Evolutionary conservation across 2,329 filamentous ascomycete species (phyloP), one percentile per base, ranked within the genome.

Genomic region (Huntiella moniliformis): DNA sequence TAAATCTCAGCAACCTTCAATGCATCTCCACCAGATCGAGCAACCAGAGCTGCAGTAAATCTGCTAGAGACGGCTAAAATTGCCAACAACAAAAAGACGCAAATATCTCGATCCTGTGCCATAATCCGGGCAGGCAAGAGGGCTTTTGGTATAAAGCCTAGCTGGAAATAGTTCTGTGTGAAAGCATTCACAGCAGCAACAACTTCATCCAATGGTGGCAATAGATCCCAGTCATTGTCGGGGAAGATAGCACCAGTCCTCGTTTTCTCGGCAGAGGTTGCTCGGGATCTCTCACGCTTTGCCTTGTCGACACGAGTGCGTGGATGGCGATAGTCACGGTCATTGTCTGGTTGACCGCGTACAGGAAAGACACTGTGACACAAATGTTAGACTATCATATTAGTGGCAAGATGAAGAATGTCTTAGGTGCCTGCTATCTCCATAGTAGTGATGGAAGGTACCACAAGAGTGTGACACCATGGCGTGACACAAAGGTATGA

Each of bases 21-120:
- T 5, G 67, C 67, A 39, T 45, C 43, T n/a, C 61, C 63, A 3
- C 70, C 68, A 53, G 70, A 70, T 13, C 64, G 59, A n/a, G 58
- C 55, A 38, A 64, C 61, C 28, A 74, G 56, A 31, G 63, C 57
- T 2, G 67, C 65, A 28, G 67, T 73, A 51, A 74, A 64, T 16
- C 71, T 64, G 2, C 70, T 70, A 3, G 71, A 73, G 45, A 75
- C 65, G 52, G 70, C 70, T 28, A 76, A 64, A 42, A 76, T 67
- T 49, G 66, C 63, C 8, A 74, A 59, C 15, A 75, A 59, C 17
- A 75, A 61, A 48, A 76, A 76, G 15, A 67, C 60, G 55, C 66
- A 71, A 51, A 71, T 60, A n/a, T 66, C 66, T 11, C 60, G 60
- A 22, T 62, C 60, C 45, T 71, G 63, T 3, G 62, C 62, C 35